phyloP scores from a whole-genome alignment of 1,284 basidiomycete genomes.

The Malassezia dermatis region DNA sequence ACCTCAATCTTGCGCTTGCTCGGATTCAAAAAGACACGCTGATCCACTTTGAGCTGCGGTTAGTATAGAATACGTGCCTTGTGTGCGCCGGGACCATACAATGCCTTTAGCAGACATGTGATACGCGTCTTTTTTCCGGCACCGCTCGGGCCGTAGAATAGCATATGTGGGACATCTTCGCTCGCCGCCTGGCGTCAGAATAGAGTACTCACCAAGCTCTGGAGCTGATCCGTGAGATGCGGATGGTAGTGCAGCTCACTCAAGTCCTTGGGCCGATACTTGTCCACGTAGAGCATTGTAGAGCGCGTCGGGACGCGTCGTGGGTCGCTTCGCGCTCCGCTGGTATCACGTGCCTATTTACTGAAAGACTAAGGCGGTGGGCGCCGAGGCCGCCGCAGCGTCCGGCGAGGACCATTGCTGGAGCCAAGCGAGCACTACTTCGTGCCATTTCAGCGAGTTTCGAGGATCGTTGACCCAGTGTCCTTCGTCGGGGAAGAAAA shows the following conservation, averaged over 20 bases:
- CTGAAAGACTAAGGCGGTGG: background rate
- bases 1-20: slow-evolving; percentile 90
- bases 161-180: slow-evolving; percentile 84
- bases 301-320: background rate
- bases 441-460: slow-evolving; percentile 30
- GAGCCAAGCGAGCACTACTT: slow-evolving; percentile 31
- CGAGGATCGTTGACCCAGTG: slow-evolving; percentile 30
- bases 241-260: slow-evolving; percentile 81
- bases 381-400: background rate
- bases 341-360: background rate
- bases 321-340: background rate
- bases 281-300: slow-evolving; percentile 42
- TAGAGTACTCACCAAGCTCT: slow-evolving; percentile 59
- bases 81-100: slow-evolving; percentile 85
- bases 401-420: slow-evolving; percentile 14
- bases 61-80: slow-evolving; percentile 56
- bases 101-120: slow-evolving; percentile 63
- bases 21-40: slow-evolving; percentile 87
- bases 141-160: slow-evolving; percentile 94
- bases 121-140: slow-evolving; percentile 98
- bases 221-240: slow-evolving; percentile 67
- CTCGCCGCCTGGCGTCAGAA: slow-evolving; percentile 24
- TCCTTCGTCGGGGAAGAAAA: slow-evolving; percentile 31
- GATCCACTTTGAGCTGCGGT: slow-evolving; percentile 85
- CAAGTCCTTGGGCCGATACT: slow-evolving; percentile 79